Evolutionary conservation across 2,329 filamentous ascomycete species (phyloP), one percentile per base, ranked within the genome.

Genomic region (Didymella pomorum): DNA sequence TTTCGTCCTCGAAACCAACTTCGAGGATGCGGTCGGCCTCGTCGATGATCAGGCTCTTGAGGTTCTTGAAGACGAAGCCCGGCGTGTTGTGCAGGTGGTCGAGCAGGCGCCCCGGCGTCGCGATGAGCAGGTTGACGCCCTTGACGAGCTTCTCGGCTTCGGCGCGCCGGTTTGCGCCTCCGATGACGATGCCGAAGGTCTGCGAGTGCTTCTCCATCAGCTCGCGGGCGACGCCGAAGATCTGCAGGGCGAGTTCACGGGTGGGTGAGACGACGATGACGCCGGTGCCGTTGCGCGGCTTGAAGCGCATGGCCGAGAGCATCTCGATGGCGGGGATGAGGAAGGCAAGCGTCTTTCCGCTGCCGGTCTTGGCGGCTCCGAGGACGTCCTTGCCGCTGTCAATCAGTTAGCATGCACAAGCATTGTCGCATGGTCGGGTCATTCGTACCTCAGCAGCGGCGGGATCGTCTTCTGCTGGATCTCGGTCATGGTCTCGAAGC

Each of bases 1-100:
- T 97, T 80, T 99, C 95, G 73, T 98, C 95, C 78, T 99, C 95
- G 83, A 99, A 99, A 70, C 95, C 94, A 62, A 97, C 92, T 80
- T 99, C 95, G 43, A 99, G 82, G 63, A 99, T 97, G 46, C 95
- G 89, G 76, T 99, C 95, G 18, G 95, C 95, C 80, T 99, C 95
- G 71, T 99, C 95, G 67, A 98, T 97, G 66, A 99, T 87, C 33
- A 99, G 83, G 1, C 92, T 91, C 78, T 93, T 93, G 69, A 97
- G 80, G 78, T 97, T 97, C 83, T 96, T 96, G 85, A 92, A 97
- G 0, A 89, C 81, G 65, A 98, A 98, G 20, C 89, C 89, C 57
- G 90, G 89, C 0, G 95, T 98, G 76, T 94, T 97, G 77, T 95
- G 91, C 41, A 99, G 83, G 74, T 99, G 94, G 80, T 99, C 95